A percentile compares a stretch with the other conserved stretches of the same genome.
These are phyloP conservation scores for Stylosanthes scabra DNA, from an alignment of 331 rosid species.

Conservation along the genomic window DNA sequence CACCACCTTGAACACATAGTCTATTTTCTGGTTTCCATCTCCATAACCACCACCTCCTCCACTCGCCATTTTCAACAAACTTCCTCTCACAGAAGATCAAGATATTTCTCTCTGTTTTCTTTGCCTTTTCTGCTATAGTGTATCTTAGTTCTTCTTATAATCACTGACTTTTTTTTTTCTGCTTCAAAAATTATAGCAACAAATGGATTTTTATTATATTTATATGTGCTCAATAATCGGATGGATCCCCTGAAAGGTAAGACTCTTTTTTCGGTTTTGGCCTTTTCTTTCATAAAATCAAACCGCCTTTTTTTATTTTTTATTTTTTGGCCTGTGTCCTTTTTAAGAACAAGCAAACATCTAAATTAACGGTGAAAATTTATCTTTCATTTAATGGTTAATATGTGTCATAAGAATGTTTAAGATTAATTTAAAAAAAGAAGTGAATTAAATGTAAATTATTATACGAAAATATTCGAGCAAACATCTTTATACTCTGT, in stretches of 20 bases:
- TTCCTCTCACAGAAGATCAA: not conserved
- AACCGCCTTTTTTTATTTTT: not conserved
- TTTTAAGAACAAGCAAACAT: too few relatives aligned
- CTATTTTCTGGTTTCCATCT: constrained; percentile 88
- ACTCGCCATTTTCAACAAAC: constrained; percentile 63
- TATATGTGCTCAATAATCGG: not conserved
- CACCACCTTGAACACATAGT: constrained; percentile 97
- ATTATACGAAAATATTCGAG: not conserved
- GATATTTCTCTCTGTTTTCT: not conserved
- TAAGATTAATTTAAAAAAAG: too few relatives aligned
- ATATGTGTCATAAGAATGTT: not conserved
- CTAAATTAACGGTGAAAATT: not conserved
- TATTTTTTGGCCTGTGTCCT: too few relatives aligned
- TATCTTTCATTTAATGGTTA: not conserved
- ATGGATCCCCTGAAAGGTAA: constrained; percentile 18
- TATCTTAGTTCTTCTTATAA: constrained; percentile 4
- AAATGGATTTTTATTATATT: not conserved
- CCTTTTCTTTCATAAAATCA: constrained; percentile 24
- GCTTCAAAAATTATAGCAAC: constrained; percentile 37
- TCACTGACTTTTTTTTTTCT: constrained; percentile 13
- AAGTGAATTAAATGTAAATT: too few relatives aligned
- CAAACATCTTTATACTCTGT: not conserved
- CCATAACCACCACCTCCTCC: constrained; percentile 59
- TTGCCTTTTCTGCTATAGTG: not conserved
- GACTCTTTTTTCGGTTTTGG: constrained; percentile 12